These are phyloP conservation scores for Pseudotulostoma volvatum DNA, from an alignment of 495 filamentous ascomycete genomes.

Conservation along the genomic window DNA sequence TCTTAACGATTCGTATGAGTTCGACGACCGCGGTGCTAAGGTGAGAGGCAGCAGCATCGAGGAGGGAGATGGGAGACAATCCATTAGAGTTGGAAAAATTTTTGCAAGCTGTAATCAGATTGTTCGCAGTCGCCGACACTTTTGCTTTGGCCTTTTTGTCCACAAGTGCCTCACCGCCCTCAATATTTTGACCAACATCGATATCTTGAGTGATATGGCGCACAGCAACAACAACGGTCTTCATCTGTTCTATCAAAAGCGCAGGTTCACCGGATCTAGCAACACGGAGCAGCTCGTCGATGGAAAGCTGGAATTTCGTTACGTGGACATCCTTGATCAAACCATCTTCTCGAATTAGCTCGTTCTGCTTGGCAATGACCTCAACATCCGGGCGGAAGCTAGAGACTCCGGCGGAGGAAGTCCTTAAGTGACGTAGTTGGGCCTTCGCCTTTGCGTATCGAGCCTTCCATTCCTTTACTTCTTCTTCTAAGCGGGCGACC, in stretches of 20 bases:
- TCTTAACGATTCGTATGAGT: conserved; percentile 65
- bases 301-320: conserved; percentile 85
- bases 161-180: conserved; percentile 25
- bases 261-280: conserved; percentile 58
- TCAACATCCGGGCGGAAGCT: conserved; percentile 45
- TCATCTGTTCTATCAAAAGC: conserved; percentile 62
- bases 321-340: conserved; percentile 80
- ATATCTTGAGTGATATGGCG: conserved; percentile 68
- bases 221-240: conserved; percentile 61
- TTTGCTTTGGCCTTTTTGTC: conserved; percentile 53
- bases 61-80: conserved; percentile 80
- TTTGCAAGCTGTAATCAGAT: conserved; percentile 83
- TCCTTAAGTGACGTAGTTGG: conserved; percentile 64
- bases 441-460: conserved; percentile 79
- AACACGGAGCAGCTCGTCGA: conserved; percentile 76
- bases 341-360: conserved; percentile 54
- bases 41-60: conserved; percentile 93
- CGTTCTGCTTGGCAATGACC: conserved; percentile 48
- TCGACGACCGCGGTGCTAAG: conserved; percentile 74
- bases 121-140: conserved; percentile 85
- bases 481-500: conserved; percentile 57
- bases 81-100: conserved; percentile 69
- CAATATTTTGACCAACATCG: conserved; percentile 34
- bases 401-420: conserved; percentile 57
- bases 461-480: conserved; percentile 74